These are phyloP conservation scores for Cyclanthera cordifolia DNA, from an alignment of 306 rosid species.

Conservation along the genomic window DNA sequence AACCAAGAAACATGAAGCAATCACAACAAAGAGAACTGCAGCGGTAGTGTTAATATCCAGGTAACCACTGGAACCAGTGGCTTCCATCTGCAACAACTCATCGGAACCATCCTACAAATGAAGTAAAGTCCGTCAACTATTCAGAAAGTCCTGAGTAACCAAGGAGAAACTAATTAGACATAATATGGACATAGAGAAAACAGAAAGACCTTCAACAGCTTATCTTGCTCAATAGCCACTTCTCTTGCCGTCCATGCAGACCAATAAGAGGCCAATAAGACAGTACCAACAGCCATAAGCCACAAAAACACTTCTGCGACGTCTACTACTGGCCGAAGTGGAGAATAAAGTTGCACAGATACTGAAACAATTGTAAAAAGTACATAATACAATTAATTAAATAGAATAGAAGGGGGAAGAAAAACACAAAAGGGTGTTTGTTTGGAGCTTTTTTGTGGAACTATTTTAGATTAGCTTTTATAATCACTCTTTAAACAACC, in stretches of 20 bases:
- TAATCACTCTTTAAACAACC: no score
- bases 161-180: constrained; percentile 1
- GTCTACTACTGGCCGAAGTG: constrained; percentile 82
- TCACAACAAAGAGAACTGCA: constrained; percentile 71
- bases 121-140: constrained; percentile 10
- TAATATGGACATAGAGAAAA: constrained; percentile 14
- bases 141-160: constrained; percentile 11
- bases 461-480: no score
- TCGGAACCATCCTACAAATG: constrained; percentile 72
- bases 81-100: constrained; percentile 38
- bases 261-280: constrained; percentile 88
- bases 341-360: constrained; percentile 93
- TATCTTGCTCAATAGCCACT: constrained; percentile 76
- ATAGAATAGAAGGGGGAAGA: not conserved
- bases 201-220: constrained; percentile 60
- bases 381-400: not conserved
- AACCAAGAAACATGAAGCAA: constrained; percentile 88
- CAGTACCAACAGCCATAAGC: constrained; percentile 99
- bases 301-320: constrained; percentile 95
- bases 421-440: not conserved
- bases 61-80: constrained; percentile 50
- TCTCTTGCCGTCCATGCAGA: constrained; percentile 94
- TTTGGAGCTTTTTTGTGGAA: no score
- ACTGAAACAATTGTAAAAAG: constrained; percentile 35
- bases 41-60: constrained; percentile 73